Conservation (phyloP, 352 stramenopile species). For the Globisporangium perplexum region DNA sequence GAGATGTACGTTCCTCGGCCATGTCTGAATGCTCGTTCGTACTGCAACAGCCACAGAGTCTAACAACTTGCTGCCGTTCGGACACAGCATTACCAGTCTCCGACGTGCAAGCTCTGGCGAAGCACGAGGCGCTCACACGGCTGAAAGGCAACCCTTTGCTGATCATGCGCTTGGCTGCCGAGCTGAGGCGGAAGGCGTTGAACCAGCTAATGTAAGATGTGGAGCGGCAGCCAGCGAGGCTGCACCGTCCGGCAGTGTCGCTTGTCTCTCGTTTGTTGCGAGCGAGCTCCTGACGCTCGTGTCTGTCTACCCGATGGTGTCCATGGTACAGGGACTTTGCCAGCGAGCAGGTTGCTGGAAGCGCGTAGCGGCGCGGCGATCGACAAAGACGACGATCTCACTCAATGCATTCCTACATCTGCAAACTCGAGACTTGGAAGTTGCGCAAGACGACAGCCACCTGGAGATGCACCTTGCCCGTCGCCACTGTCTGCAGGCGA, state of each 20-base stretch:
- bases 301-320: constrained; percentile 2
- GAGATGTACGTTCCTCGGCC: constrained; percentile 28
- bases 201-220: constrained; percentile 14
- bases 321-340: constrained; percentile 14
- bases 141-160: constrained; percentile 29
- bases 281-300: neutral
- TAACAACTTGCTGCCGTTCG: too few relatives aligned
- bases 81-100: constrained; percentile 16
- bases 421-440: constrained; percentile 21
- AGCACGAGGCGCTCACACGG: constrained; percentile 21
- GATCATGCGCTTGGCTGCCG: constrained; percentile 12
- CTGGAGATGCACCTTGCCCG: constrained; percentile 39
- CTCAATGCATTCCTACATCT: constrained; percentile 17
- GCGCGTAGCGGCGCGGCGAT: neutral
- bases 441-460: constrained; percentile 49
- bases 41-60: too few relatives aligned
- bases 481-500: constrained; percentile 58
- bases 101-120: constrained; percentile 13
- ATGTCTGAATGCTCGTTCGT: too few relatives aligned
- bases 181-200: constrained; percentile 15
- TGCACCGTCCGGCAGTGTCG: neutral
- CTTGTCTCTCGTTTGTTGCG: neutral
- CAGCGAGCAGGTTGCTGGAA: constrained; percentile 2
- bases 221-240: too few relatives aligned
- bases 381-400: neutral